These are phyloP conservation scores for Tuber aestivum DNA, from an alignment of 495 filamentous ascomycete genomes.

Conservation along the genomic window DNA sequence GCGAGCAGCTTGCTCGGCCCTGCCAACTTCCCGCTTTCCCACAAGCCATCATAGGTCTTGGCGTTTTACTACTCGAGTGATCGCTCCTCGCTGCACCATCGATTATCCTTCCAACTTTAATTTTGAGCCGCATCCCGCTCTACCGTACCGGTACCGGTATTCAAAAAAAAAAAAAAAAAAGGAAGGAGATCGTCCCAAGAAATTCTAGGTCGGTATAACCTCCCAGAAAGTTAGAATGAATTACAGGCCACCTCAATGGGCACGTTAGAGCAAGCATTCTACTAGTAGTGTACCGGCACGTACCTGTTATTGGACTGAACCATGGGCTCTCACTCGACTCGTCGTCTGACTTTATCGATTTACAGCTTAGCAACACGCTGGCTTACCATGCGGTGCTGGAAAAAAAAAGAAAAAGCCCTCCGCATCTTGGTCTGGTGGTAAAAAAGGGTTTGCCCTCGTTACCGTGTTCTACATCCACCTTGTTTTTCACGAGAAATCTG, in stretches of 20 bases:
- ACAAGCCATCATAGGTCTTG: background rate
- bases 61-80: background rate
- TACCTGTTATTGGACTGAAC: too few species aligned
- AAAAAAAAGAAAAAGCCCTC: background rate
- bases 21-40: background rate
- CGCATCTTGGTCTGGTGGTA: background rate
- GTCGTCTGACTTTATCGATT: background rate
- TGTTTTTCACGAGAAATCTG: background rate
- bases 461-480: background rate
- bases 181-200: too few species aligned
- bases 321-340: background rate
- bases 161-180: too few species aligned
- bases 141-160: too few species aligned
- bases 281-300: too few species aligned
- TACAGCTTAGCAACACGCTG: background rate
- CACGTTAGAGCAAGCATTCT: too few species aligned
- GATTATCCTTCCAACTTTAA: background rate
- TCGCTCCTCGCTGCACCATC: background rate
- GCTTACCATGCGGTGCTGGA: background rate
- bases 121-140: background rate
- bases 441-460: background rate
- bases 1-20: too few species aligned
- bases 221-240: too few species aligned
- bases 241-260: too few species aligned
- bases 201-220: too few species aligned